Conservation (phyloP, 805 yeast genomes). For the Candida dajiaensis region DNA sequence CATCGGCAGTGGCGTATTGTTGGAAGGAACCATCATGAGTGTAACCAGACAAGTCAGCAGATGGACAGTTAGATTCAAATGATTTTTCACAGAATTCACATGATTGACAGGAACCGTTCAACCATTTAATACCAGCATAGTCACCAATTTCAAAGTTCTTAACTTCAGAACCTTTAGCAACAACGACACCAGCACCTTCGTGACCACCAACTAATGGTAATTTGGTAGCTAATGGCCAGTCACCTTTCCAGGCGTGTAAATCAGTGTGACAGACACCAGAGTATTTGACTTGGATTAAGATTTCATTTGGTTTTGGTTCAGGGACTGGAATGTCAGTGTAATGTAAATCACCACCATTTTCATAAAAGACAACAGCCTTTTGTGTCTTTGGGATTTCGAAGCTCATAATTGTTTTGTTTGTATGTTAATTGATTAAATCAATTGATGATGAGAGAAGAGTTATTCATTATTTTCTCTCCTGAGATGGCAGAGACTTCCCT, state of each 20-base stretch:
- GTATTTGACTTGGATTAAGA: conserved; percentile 51
- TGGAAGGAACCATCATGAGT: conserved; percentile 48
- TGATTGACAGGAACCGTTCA: conserved; percentile 58
- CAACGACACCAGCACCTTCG: conserved; percentile 71
- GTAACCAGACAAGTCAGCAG: conserved; percentile 69
- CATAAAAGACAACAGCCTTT: conserved; percentile 46
- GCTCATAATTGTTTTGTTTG: neutral
- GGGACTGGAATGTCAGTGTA: conserved; percentile 53
- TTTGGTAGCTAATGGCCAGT: conserved; percentile 53
- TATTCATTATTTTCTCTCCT: too few relatives aligned
- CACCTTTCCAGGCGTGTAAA: conserved; percentile 53
- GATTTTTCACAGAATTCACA: conserved; percentile 60
- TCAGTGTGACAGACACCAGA: conserved; percentile 69
- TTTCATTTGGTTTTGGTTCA: conserved; percentile 48
- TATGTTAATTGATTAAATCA: neutral
- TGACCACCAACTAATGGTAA: conserved; percentile 68
- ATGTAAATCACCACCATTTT: conserved; percentile 39
- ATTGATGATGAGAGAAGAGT: neutral
- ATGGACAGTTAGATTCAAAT: conserved; percentile 59
- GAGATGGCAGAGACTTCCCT: neutral
- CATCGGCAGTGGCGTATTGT: conserved; percentile 61
- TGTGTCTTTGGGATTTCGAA: conserved; percentile 36
- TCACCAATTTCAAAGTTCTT: conserved; percentile 59
- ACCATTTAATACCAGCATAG: conserved; percentile 64
- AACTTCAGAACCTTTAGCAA: conserved; percentile 54